Base-by-base conservation (phyloP, 192 early-diverging fungal genomes). In the Diversispora eburnea region DNA sequence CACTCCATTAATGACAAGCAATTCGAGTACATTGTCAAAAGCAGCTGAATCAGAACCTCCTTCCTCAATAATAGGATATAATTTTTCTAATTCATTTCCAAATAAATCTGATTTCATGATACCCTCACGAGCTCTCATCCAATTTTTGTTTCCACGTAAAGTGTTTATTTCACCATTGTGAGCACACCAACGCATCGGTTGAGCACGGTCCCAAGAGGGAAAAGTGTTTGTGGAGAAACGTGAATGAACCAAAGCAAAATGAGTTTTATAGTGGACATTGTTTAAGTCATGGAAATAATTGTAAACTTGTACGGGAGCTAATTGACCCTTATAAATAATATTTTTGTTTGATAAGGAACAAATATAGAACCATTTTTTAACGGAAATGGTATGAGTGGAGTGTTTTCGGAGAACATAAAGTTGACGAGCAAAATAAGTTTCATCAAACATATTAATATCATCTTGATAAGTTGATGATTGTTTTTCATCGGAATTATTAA, bases 121-220 rank as follows among this genome's bases (percentile, higher is more conserved):
- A 68, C 97, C 96, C 78, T 99, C 95, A 60, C 97, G 92, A 62
- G 97, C 92, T 55, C 96, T 89, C 97, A 98, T 98, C 97, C 97
- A 99, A 87, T 98, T 99, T 83, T 97, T 97, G 88, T 99, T 99
- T 52, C 97, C 97, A 67, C 94, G 90, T 57, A 99, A 87, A 45
- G 97, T 99, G 82, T 99, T 99, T 80, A 99, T 99, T 80, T 99
- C 97, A 84, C 95, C 97, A 80, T 99, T 99, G 87, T 99, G 97
- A 58, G 96, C 97, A 75, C 92, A 92, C 94, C 92, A 94, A 79
- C 94, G 85, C 93, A 99, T 95, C 46, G 97, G 97, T 82, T 99
- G 97, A 54, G 97, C 96, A 75, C 97, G 90, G 83, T 99, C 97
- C 97, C 97, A 99, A 8, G 91, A 93, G 8, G 97, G 97, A 85